Conservation (phyloP, 2,329 filamentous ascomycete species). For the Pseudogymnoascus sp. region DNA sequence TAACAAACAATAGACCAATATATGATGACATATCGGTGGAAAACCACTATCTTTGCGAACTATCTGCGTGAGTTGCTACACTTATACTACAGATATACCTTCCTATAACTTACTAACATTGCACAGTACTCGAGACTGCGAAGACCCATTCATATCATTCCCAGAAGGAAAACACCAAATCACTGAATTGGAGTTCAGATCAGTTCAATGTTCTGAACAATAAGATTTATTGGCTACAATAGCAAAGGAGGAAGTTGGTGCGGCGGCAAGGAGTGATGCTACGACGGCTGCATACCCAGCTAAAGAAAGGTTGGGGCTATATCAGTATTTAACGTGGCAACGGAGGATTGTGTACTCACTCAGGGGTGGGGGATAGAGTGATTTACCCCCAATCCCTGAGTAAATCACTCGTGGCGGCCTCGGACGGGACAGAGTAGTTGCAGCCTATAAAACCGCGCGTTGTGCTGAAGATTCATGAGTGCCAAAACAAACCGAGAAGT, state of each 20-base stretch:
- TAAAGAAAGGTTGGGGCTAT: neutral
- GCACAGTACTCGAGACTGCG: neutral
- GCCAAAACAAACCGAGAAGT: neutral
- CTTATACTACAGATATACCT: neutral
- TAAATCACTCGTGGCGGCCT: neutral
- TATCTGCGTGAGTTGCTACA: neutral
- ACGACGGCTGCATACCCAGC: neutral
- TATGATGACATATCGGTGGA: neutral
- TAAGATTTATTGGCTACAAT: neutral
- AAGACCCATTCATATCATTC: neutral
- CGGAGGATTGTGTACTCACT: neutral
- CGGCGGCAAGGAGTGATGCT: neutral
- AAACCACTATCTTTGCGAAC: neutral
- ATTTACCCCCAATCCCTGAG: too few relatives aligned
- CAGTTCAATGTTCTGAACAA: neutral
- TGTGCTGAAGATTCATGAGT: neutral
- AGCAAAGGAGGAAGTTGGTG: neutral
- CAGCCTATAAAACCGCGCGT: neutral
- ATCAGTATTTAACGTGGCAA: neutral
- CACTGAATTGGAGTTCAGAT: neutral
- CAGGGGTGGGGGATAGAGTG: neutral
- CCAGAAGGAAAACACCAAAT: neutral
- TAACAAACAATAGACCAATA: neutral
- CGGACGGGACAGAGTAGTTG: neutral
- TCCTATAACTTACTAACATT: neutral